A percentile compares a stretch with the other conserved stretches of the same genome.
Evolutionary conservation across 2,329 filamentous ascomycete genomes (phyloP).

Genomic region (Verticillium dahliae): DNA sequence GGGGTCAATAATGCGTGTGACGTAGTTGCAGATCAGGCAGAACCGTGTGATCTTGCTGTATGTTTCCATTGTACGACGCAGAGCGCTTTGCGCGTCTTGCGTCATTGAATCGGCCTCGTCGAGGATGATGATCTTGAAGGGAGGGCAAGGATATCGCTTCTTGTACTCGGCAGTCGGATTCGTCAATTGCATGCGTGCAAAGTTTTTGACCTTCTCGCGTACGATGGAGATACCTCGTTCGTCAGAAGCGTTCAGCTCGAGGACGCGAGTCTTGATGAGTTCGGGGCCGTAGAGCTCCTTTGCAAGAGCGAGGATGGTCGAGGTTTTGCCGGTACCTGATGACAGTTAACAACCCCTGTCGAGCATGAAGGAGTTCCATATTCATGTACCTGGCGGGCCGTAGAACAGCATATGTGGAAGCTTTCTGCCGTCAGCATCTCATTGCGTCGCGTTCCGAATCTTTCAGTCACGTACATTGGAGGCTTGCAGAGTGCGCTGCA

Average conservation of each 20-base stretch:
- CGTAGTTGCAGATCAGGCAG: slow-evolving; percentile 97
- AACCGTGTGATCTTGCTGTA: slow-evolving; percentile 96
- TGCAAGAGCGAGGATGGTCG: slow-evolving; percentile 90
- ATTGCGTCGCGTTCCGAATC: not conserved
- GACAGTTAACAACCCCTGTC: not conserved
- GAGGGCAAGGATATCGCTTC: slow-evolving; percentile 79
- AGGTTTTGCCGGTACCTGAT: slow-evolving; percentile 90
- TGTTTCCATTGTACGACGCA: slow-evolving; percentile 95
- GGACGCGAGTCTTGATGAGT: slow-evolving; percentile 86
- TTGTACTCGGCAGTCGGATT: slow-evolving; percentile 67
- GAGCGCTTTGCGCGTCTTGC: slow-evolving; percentile 89
- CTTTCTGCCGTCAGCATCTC: slow-evolving; percentile 28
- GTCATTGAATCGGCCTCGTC: slow-evolving; percentile 99
- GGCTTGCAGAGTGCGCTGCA: slow-evolving; percentile 88
- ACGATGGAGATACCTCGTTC: slow-evolving; percentile 97
- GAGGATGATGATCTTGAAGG: slow-evolving; percentile 98
- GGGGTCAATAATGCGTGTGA: slow-evolving; percentile 95
- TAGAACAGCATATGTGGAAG: slow-evolving; percentile 99
- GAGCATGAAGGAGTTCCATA: too few species aligned
- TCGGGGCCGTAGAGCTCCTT: slow-evolving; percentile 97
- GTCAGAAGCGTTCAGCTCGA: slow-evolving; percentile 98
- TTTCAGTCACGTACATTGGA: slow-evolving; percentile 62
- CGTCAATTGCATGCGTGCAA: slow-evolving; percentile 89
- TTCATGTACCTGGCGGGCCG: slow-evolving; percentile 58
- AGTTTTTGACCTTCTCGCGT: slow-evolving; percentile 96